Evolutionary conservation across 306 rosid genomes (phyloP), one percentile per base, ranked within the genome.

Genomic region (Oemleria cerasiformis): DNA sequence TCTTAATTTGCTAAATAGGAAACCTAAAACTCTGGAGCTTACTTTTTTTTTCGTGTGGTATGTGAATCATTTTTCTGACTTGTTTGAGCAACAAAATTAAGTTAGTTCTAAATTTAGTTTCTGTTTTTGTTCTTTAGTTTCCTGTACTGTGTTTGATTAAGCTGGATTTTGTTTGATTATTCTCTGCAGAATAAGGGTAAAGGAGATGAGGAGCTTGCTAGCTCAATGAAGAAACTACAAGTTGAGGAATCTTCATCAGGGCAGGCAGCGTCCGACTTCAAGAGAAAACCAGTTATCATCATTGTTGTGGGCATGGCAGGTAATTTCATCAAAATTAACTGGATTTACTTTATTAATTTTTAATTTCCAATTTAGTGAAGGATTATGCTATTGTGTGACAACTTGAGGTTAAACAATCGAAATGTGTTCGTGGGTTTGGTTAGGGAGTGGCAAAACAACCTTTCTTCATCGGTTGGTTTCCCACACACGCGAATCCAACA

Each of bases 301-400:
- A 78, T 94, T 70, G 99, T 94, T 75, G 85, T 94, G 1, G 96
- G 97, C 67, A 94, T 94, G 99, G 96, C 97, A 78, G 92, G 92
- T 91, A 57, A 71, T 68, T 68, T 40, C 39, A 30, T 61, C 21
- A 20, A 47, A 41, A 44, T 39, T 71, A 49, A 56, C 70, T 23
- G 4, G 62, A 30, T 39, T 67, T 64, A 2, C n/a, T 55, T 34
- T 59, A 41, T 59, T 69, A 48, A n/a, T 30, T 48, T 62, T 47
- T 34, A 36, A 4, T 63, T 21, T 23, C 13, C 10, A 13, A 17
- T 58, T 16, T 17, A 5, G 49, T 12, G 50, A 67, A 41, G 7
- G 8, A n/a, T 45, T 72, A 4, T 44, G 19, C 49, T 61, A 12
- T 25, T 13, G 16, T 55, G 51, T 21, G 5, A 7, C 34, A 38